Conservation (phyloP, 371 early-diverging fungal genomes). For the Mortierella sp. region DNA sequence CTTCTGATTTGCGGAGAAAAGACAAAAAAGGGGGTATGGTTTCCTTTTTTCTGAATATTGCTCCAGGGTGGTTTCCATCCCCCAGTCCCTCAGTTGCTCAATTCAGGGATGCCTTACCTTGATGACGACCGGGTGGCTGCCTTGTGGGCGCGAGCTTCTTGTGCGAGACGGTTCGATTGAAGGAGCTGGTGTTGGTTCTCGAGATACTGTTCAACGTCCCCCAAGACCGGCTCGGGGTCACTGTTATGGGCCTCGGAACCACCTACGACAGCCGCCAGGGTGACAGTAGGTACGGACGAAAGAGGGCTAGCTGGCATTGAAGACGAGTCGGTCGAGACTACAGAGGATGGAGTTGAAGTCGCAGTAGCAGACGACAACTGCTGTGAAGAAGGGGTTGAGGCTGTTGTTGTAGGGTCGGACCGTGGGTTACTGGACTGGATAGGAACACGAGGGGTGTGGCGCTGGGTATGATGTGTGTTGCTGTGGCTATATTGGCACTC, state of each 20-base stretch:
- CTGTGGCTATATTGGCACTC: constrained; percentile 6
- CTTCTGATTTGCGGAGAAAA: constrained; percentile 1
- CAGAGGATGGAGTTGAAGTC: constrained; percentile 3
- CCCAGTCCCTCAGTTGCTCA: background rate
- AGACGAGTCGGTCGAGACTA: background rate
- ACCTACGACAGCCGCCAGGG: constrained; percentile 5
- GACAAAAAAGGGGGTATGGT: background rate
- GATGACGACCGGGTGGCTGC: background rate
- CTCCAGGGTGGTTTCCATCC: background rate
- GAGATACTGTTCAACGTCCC: constrained; percentile 20
- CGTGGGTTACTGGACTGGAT: constrained; percentile 1
- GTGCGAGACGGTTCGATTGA: constrained; percentile 15
- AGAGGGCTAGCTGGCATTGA: background rate
- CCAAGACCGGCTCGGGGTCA: constrained; percentile 28
- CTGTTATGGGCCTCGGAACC: constrained; percentile 26
- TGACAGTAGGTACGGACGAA: constrained; percentile 2
- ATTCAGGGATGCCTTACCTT: background rate
- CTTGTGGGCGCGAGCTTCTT: background rate
- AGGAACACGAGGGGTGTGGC: background rate
- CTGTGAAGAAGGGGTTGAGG: background rate
- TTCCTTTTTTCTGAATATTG: background rate
- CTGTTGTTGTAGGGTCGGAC: background rate
- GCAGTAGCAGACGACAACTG: background rate
- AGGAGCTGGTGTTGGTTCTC: constrained; percentile 22
- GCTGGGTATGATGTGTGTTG: constrained; percentile 14